A percentile compares a stretch with the other conserved stretches of the same genome.
Evolutionary conservation across 768 basidiomycete genomes (phyloP).

Genomic region (Baorangia bicolor): DNA sequence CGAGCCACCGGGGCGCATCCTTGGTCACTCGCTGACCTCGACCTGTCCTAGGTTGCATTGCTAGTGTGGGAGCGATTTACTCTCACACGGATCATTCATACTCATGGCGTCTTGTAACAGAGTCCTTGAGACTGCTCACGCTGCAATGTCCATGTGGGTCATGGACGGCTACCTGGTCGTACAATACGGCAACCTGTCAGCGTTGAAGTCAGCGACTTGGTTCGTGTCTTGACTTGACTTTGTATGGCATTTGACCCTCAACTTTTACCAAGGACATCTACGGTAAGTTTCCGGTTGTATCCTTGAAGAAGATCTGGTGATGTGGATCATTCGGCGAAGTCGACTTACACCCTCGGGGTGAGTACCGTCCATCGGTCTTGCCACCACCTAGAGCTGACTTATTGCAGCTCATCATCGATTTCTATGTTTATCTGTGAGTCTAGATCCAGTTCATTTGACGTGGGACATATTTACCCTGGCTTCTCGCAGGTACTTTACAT

Average conservation of each 20-base stretch:
- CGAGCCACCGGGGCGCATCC: neutral
- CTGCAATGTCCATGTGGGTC: slow-evolving; percentile 21
- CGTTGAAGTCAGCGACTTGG: slow-evolving; percentile 19
- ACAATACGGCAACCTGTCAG: slow-evolving; percentile 11
- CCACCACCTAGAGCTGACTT: neutral
- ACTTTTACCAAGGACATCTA: slow-evolving; percentile 9
- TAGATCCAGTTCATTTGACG: neutral
- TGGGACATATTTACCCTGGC: neutral
- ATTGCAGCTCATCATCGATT: slow-evolving; percentile 25
- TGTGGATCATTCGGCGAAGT: slow-evolving; percentile 1
- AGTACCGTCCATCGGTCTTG: neutral
- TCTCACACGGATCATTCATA: neutral
- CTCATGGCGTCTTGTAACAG: slow-evolving; percentile 8
- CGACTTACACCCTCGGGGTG: slow-evolving; percentile 25
- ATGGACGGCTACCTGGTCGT: slow-evolving; percentile 26
- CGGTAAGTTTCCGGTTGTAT: slow-evolving; percentile 12
- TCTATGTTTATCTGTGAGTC: slow-evolving; percentile 27
- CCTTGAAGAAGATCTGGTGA: neutral
- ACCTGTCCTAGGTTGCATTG: slow-evolving; percentile 16
- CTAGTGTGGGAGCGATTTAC: slow-evolving; percentile 14
- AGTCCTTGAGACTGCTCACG: slow-evolving; percentile 22
- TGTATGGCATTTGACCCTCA: neutral
- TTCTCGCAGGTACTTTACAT: slow-evolving; percentile 26
- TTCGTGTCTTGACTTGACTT: slow-evolving; percentile 9
- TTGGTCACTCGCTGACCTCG: neutral